Conservation (phyloP, 345 rosid genomes). For the Clausena lansium region DNA sequence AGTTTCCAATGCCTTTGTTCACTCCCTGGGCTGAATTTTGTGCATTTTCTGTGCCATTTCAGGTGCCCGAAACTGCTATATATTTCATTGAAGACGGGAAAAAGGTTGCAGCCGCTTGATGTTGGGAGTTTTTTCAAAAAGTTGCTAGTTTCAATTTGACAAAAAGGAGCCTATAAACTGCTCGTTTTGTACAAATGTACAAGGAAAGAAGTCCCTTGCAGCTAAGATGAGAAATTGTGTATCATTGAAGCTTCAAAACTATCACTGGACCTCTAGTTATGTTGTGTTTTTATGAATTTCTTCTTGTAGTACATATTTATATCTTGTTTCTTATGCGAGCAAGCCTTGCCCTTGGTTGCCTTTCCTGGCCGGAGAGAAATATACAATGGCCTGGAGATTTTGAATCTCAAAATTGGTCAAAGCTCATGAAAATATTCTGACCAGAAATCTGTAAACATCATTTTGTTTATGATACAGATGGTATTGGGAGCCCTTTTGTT, state of each 20-base stretch:
- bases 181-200: no score
- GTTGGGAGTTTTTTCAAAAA: background rate
- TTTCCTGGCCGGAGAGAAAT: background rate
- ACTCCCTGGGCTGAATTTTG: background rate
- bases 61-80: conserved; percentile 87
- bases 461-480: background rate
- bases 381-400: background rate
- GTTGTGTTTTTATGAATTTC: background rate
- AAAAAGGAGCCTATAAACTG: no score
- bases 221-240: background rate
- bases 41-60: conserved; percentile 9
- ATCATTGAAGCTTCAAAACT: background rate
- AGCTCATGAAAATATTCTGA: background rate
- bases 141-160: no score
- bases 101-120: conserved; percentile 78
- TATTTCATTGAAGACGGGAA: conserved; percentile 91
- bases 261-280: background rate
- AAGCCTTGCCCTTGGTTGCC: background rate
- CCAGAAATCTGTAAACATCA: background rate
- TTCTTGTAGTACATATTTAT: background rate
- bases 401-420: background rate
- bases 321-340: background rate
- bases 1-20: background rate
- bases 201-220: background rate
- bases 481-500: no score